Evolutionary conservation across 169 alveolate species (phyloP), one percentile per base, ranked within the genome.

Genomic region (Haemoproteus tartakovskyi): DNA sequence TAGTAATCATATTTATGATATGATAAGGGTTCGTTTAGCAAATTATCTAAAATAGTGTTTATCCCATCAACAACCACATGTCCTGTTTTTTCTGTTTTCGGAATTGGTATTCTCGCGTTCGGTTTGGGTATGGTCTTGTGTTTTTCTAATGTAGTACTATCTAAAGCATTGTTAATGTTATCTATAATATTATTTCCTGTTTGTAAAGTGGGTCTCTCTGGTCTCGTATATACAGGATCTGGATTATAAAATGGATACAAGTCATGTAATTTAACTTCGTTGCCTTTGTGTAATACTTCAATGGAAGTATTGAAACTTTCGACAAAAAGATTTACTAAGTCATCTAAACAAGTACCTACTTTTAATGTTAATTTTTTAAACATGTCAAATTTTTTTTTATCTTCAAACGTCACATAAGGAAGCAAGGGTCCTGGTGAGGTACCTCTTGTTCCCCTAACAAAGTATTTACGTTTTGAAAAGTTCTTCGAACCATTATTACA

Each of bases 211-310:
- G 83, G 83, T 36, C 83, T 29, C 56, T 70, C 83, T 26, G 30
- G 26, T 56, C 83, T 70, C 12, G 83, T n/a, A 36, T 70, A 70
- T 22, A 9, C n/a, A 4, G 70, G 83, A 21, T 70, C 83, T n/a
- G 83, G 83, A 33, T 70, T 70, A 41, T 70, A 70, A 70, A 70
- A 70, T 2, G 83, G 83, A 36, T 70, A 29, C 37, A 70, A 41
- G 45, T 70, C 83, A 36, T 70, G 56, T 12, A 70, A 11, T 21
- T 70, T 70, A 2, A 61, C 46, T 1, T 41, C 45, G 33, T 70
- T 70, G 9, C 46, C 43, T 26, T 2, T 19, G 36, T 11, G 3
- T 6, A 70, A 27, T 22, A 29, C 12, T 54, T 56, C 56, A 48
- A 41, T 40, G 26, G 83, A 70, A 2, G 60, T 16, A 37, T 47